A percentile compares a stretch with the other conserved stretches of the same genome.
phyloP scores from a whole-genome alignment of 1,139 yeast genomes.

The Geotrichum aggregatum region DNA sequence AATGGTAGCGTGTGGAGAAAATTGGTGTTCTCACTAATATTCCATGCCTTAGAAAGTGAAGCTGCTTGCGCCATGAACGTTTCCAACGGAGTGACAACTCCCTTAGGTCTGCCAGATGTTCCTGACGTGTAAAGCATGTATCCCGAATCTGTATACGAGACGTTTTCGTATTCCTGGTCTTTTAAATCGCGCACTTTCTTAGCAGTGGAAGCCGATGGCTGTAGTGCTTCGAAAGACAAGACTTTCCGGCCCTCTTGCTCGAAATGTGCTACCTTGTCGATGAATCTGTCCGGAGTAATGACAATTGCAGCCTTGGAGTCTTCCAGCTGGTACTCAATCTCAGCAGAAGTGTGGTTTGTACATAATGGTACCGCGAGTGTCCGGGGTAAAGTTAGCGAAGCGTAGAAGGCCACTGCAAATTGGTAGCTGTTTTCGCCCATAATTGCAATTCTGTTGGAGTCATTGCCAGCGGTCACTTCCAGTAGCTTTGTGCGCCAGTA shows the following conservation, averaged over 20 bases:
- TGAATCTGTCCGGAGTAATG: conserved; percentile 35
- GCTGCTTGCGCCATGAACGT: conserved; percentile 38
- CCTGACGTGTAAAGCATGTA: conserved; percentile 41
- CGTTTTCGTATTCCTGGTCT: conserved; percentile 10
- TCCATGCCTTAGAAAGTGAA: conserved; percentile 38
- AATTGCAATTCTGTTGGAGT: conserved; percentile 31
- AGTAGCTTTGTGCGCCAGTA: conserved; percentile 31
- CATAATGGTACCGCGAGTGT: conserved; percentile 38
- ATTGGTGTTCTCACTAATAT: conserved; percentile 32
- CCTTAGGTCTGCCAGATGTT: conserved; percentile 41
- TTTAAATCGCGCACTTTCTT: not conserved
- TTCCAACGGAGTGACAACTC: conserved; percentile 38
- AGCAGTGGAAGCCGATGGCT: conserved; percentile 20
- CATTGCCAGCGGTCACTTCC: conserved; percentile 11
- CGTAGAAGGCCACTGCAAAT: conserved; percentile 34
- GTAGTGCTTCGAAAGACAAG: conserved; percentile 27
- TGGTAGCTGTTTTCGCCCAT: conserved; percentile 40
- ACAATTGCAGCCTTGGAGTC: conserved; percentile 34
- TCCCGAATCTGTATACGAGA: conserved; percentile 26
- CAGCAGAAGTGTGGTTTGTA: conserved; percentile 38
- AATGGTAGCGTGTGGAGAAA: conserved; percentile 39
- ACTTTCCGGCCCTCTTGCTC: conserved; percentile 23
- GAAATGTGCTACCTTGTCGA: conserved; percentile 30
- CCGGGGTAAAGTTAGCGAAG: conserved; percentile 33
- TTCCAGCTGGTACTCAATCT: conserved; percentile 36